Evolutionary conservation across 768 basidiomycete genomes (phyloP).

Genomic region (Gymnopilus dilepis): DNA sequence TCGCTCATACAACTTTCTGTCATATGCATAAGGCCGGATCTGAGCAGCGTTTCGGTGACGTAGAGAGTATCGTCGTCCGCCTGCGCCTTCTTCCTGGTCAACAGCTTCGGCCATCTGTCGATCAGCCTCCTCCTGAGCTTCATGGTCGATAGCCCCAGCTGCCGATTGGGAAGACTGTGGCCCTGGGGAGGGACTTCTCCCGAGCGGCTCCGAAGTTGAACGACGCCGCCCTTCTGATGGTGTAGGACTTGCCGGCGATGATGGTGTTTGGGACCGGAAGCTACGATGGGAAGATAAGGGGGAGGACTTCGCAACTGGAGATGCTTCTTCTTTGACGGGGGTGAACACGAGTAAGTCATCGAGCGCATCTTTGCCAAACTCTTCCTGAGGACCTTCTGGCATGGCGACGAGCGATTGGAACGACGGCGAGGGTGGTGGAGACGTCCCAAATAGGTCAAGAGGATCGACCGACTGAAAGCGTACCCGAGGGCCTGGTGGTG

Average conservation of each 20-base stretch:
- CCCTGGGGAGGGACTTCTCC: background rate
- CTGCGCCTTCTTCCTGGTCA: background rate
- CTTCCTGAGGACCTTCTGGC: background rate
- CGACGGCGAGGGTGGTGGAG: constrained; percentile 8
- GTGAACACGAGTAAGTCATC: constrained; percentile 21
- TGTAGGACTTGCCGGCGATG: background rate
- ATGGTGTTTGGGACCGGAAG: background rate
- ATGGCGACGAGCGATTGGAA: background rate
- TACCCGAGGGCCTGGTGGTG: constrained; percentile 10
- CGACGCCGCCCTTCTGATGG: background rate
- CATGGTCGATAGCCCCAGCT: background rate
- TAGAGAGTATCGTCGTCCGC: constrained; percentile 52
- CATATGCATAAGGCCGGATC: constrained; percentile 64
- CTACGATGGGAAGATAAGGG: constrained; percentile 2
- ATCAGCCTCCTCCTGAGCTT: background rate
- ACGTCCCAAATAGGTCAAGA: background rate
- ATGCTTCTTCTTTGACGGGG: constrained; percentile 6
- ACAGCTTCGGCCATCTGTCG: background rate
- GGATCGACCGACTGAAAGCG: background rate
- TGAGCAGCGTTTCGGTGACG: constrained; percentile 61
- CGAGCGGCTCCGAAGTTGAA: background rate
- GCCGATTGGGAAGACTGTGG: background rate
- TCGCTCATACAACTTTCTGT: constrained; percentile 55
- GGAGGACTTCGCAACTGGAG: background rate
- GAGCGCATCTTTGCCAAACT: background rate